Base-by-base conservation (phyloP, 805 yeast genomes). In the Lipomyces oligophaga region DNA sequence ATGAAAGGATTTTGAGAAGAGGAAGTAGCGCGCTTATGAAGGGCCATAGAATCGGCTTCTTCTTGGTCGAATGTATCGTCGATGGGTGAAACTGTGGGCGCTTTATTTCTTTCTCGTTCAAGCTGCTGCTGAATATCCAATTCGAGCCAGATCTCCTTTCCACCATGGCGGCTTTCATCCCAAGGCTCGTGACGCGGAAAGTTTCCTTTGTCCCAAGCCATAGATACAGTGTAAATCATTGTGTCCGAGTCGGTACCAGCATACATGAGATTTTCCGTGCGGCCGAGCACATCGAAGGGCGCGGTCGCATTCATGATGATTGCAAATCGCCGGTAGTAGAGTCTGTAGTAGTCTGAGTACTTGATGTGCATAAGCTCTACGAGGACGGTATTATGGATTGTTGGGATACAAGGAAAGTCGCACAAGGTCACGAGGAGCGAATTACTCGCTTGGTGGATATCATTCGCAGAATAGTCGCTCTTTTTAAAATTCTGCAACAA, bases 331-430 rank as follows among this genome's bases (percentile, higher is more conserved):
- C 43, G 25, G 31, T 50, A 50, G 32, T 19, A 47, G 10, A 49
- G 24, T 16, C 38, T 37, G 34, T 24, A 32, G 10, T 20, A 15
- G 21, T 40, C 32, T 18, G 35, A 22, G 34, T 39, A 43, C 33
- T 50, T 50, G n/a, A 49, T 36, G 19, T 50, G 55, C 6, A 46
- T 31, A 24, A 50, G 26, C n/a, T 45, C 28, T 6, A 49, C 41
- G 13, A 36, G 20, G 13, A 48, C 55, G n/a, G 55, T 47, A 38
- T 50, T 50, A 22, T 50, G 48, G 32, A 48, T 42, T 4, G 55
- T 48, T 11, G 55, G 55, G 19, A 41, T 43, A 38, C 55, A 50
- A 10, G 55, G 55, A 27, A 48, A 50, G 16, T 50, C 46, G 40
- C 55, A 50, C 5, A 50, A 35, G 4, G 55, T 50, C 13, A 50